Conservation (phyloP, 805 yeast genomes). For the Ogataea methanolica region DNA sequence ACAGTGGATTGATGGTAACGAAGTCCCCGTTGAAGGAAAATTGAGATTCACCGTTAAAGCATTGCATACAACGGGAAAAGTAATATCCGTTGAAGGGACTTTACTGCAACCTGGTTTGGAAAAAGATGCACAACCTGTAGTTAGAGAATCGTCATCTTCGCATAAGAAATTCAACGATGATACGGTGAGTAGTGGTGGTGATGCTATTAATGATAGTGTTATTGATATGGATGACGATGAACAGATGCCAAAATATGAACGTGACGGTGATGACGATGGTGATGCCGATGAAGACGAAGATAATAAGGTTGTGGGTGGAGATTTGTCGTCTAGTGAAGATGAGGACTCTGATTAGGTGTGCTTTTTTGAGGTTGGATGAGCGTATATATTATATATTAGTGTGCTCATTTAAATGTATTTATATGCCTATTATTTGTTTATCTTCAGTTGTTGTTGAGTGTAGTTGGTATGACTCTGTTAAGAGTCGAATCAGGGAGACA, state of each 20-base stretch:
- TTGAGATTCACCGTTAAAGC: slow-evolving; percentile 69
- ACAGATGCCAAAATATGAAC: slow-evolving; percentile 17
- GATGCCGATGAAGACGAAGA: slow-evolving; percentile 24
- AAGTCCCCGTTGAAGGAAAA: slow-evolving; percentile 76
- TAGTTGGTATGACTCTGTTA: too few relatives aligned
- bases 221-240: slow-evolving; percentile 20
- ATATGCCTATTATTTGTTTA: too few relatives aligned
- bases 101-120: slow-evolving; percentile 57
- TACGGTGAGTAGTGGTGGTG: slow-evolving; percentile 1
- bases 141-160: slow-evolving; percentile 29
- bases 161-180: slow-evolving; percentile 39
- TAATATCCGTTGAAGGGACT: slow-evolving; percentile 87
- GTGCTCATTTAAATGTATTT: too few relatives aligned
- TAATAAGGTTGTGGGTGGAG: slow-evolving; percentile 23
- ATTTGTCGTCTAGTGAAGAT: slow-evolving; percentile 20
- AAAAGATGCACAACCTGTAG: slow-evolving; percentile 48
- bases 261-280: slow-evolving; percentile 14
- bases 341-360: slow-evolving; percentile 4
- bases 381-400: too few relatives aligned
- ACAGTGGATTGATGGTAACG: slow-evolving; percentile 79
- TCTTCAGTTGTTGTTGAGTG: too few relatives aligned
- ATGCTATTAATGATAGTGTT: slow-evolving; percentile 9
- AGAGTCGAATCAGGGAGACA: too few relatives aligned
- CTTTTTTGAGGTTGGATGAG: neutral
- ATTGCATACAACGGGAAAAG: slow-evolving; percentile 72